phyloP scores from a whole-genome alignment of 495 filamentous ascomycete species.

The Talaromyces stipitatus region DNA sequence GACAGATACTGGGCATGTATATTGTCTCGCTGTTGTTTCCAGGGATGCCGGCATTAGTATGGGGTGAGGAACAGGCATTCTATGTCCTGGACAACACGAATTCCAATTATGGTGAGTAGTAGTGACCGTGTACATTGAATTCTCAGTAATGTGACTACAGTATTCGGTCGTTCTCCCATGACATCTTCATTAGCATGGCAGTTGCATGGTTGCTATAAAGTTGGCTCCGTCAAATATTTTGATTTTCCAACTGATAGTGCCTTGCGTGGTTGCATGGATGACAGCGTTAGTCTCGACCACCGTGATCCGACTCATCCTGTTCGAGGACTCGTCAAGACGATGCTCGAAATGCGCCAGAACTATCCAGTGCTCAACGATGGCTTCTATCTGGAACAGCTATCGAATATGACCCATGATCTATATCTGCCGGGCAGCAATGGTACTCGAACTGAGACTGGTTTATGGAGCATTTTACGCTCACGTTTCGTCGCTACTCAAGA shows the following conservation, averaged over 20 bases:
- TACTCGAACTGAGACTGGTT: slow-evolving; percentile 35
- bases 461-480: slow-evolving; percentile 37
- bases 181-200: slow-evolving; percentile 41
- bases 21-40: slow-evolving; percentile 38
- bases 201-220: slow-evolving; percentile 41
- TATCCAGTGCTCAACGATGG: slow-evolving; percentile 44
- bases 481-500: slow-evolving; percentile 31
- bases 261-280: slow-evolving; percentile 35
- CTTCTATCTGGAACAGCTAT: slow-evolving; percentile 29
- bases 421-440: slow-evolving; percentile 36
- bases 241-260: slow-evolving; percentile 35
- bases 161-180: slow-evolving; percentile 42
- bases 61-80: slow-evolving; percentile 45
- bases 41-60: slow-evolving; percentile 36
- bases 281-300: slow-evolving; percentile 43
- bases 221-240: slow-evolving; percentile 33
- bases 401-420: slow-evolving; percentile 31
- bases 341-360: slow-evolving; percentile 38
- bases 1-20: slow-evolving; percentile 35
- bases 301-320: slow-evolving; percentile 43
- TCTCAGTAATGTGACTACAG: slow-evolving; percentile 1
- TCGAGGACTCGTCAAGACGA: slow-evolving; percentile 33
- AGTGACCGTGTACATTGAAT: not conserved
- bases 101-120: slow-evolving; percentile 25
- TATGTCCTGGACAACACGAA: slow-evolving; percentile 41